Evolutionary conservation across 2,329 filamentous ascomycete genomes (phyloP).

Genomic region (Ophiostoma ips): DNA sequence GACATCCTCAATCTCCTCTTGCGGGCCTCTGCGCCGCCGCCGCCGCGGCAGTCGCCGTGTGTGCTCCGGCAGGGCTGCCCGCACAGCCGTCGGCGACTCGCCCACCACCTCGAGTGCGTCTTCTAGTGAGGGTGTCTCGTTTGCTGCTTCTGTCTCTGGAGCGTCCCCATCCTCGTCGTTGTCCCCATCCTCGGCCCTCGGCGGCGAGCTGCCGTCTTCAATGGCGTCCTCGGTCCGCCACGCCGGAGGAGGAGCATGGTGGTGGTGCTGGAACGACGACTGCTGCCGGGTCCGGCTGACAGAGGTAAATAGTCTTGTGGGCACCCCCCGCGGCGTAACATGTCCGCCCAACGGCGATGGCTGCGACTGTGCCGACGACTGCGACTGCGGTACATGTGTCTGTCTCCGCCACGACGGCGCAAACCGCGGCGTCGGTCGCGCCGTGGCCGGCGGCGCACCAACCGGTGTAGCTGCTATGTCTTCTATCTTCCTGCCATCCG

Average conservation of each 20-base stretch:
- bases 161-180: background rate
- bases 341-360: background rate
- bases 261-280: too few species aligned
- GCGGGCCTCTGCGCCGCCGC: background rate
- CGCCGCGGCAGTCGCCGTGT: background rate
- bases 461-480: background rate
- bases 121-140: background rate
- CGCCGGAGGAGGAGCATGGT: background rate
- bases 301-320: background rate
- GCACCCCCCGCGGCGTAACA: background rate
- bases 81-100: background rate
- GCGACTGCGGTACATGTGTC: background rate
- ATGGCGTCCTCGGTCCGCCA: constrained; percentile 6
- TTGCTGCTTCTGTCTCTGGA: background rate
- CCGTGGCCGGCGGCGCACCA: background rate
- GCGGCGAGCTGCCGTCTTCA: constrained; percentile 10
- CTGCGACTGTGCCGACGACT: background rate
- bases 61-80: background rate
- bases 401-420: constrained; percentile 4
- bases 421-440: constrained; percentile 8
- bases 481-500: background rate
- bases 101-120: background rate
- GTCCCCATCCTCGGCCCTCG: background rate
- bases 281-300: background rate
- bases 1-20: constrained; percentile 10